Conservation (phyloP, 192 early-diverging fungal genomes). For the Backusella luteola region DNA sequence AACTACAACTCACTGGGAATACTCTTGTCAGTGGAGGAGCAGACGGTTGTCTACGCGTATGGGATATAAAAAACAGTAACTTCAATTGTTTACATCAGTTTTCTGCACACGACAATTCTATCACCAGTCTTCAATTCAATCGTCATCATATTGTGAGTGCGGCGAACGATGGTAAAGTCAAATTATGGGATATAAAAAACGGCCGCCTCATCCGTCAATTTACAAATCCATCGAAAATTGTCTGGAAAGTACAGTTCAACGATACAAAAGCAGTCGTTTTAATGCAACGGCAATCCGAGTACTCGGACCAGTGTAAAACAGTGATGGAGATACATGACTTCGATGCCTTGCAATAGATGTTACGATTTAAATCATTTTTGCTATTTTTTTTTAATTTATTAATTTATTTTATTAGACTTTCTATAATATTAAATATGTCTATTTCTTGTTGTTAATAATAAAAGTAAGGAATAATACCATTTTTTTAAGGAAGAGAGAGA, state of each 20-base stretch:
- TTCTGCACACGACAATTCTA: constrained; percentile 75
- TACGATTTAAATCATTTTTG: not conserved
- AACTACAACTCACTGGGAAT: constrained; percentile 51
- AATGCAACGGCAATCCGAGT: constrained; percentile 39
- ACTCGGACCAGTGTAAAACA: constrained; percentile 26
- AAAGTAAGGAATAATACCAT: not conserved
- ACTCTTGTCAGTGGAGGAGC: constrained; percentile 90
- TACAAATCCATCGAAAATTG: constrained; percentile 72
- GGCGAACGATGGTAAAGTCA: constrained; percentile 85
- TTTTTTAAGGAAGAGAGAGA: not conserved
- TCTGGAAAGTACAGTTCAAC: constrained; percentile 74
- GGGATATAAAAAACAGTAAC: constrained; percentile 62
- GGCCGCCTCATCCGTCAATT: constrained; percentile 84
- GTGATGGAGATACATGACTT: constrained; percentile 44
- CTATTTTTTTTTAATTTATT: not conserved
- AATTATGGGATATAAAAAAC: constrained; percentile 91
- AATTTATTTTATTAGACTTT: not conserved
- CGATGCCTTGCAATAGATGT: constrained; percentile 9
- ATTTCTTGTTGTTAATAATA: not conserved
- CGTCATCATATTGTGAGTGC: constrained; percentile 86
- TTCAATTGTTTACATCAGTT: constrained; percentile 61
- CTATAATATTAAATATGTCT: not conserved
- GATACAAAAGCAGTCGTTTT: constrained; percentile 55
- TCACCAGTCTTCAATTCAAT: constrained; percentile 97
- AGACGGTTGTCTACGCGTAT: constrained; percentile 90